Conservation (phyloP, 768 basidiomycete genomes). For the Mrakia gelida region DNA sequence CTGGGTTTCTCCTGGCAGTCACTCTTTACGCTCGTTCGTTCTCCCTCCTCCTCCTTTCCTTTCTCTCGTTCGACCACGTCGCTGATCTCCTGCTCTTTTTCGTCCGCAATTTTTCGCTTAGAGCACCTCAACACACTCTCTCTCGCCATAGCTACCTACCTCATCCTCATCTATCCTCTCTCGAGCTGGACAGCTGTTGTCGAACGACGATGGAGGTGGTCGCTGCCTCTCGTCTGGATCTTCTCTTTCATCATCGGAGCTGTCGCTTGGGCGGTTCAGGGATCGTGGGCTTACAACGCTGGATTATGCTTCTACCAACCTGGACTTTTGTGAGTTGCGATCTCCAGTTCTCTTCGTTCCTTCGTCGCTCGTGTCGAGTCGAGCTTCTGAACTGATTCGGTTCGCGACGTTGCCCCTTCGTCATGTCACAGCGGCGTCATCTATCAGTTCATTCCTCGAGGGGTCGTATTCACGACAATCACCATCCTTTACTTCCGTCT, state of each 20-base stretch:
- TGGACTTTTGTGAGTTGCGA: conserved; percentile 25
- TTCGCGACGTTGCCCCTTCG: background rate
- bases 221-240: conserved; percentile 41
- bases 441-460: conserved; percentile 45
- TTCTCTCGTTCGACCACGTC: background rate
- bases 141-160: conserved; percentile 43
- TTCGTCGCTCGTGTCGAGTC: background rate
- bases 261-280: conserved; percentile 39
- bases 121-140: conserved; percentile 45
- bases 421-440: conserved; percentile 42
- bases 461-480: conserved; percentile 41
- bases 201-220: conserved; percentile 40
- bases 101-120: background rate
- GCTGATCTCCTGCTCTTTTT: background rate
- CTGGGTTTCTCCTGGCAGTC: conserved; percentile 21
- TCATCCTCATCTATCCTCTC: conserved; percentile 46
- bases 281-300: conserved; percentile 32
- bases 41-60: background rate
- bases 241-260: conserved; percentile 36
- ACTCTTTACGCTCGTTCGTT: conserved; percentile 28
- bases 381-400: too few species aligned
- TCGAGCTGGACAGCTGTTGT: conserved; percentile 39
- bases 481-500: conserved; percentile 42
- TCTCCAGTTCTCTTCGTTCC: background rate
- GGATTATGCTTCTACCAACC: conserved; percentile 28